Evolutionary conservation across 2,329 filamentous ascomycete species (phyloP), one percentile per base, ranked within the genome.

Genomic region (Coccinonectria pachysandricola): DNA sequence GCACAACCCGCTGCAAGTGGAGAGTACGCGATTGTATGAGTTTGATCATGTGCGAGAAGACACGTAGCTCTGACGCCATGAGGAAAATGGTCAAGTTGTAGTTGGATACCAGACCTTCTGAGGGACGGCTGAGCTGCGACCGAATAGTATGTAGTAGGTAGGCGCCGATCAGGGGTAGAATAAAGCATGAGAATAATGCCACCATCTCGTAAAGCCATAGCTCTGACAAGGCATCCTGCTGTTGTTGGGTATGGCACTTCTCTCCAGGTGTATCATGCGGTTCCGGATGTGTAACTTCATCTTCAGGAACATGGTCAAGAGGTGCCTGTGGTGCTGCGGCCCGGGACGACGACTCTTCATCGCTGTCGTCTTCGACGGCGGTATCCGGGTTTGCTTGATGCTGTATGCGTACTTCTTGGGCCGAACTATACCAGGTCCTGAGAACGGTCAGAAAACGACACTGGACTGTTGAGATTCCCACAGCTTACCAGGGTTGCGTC

Each of bases 81-180:
- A 94, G 63, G 53, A 95, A 96, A 27, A 96, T 83, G 8, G 79
- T 86, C 28, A 96, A 65, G 52, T 95, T 95, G 57, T 88, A 92
- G 53, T 94, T 83, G 4, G 85, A 93, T 6, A 96, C 79, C 8
- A 96, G 63, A 2, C 83, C 83, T 50, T 92, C 86, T 0, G 85
- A 86, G 0, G 82, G 83, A 2, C 82, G 69, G 13, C 81, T 87
- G 11, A 96, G 71, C 43, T 88, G 84, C 7, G 68, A 70, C 26
- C 88, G 75, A 32, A 95, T 81, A 12, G 73, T 62, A 49, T 95
- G 87, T 8, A 96, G 64, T 19, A 95, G 61, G 55, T 80, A 91
- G 15, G 87, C 82, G n/a, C 83, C 82, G 4, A 85, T 49, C 0
- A 84, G 47, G 1, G 88, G 88, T 15, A 82, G 78, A 15, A 79